These are phyloP conservation scores for Phialophora expanda DNA, from an alignment of 2,329 filamentous ascomycete species.

Conservation along the genomic window DNA sequence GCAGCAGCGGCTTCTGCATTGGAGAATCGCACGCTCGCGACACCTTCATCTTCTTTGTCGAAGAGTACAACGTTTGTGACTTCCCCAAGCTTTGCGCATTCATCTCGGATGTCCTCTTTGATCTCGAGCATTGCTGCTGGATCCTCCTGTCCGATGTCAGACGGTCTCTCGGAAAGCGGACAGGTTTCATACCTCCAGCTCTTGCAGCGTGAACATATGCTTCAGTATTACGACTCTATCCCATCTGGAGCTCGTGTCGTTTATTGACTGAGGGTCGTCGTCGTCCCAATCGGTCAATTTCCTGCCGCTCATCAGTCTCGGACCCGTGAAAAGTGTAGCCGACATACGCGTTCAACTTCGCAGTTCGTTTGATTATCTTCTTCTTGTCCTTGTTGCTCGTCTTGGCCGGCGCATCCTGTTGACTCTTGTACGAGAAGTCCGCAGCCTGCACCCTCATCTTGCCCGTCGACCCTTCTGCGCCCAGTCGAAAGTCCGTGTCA, in stretches of 20 bases:
- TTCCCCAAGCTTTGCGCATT: constrained; percentile 81
- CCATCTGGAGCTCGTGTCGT: constrained; percentile 63
- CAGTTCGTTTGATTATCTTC: constrained; percentile 88
- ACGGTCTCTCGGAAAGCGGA: background rate
- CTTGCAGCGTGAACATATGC: constrained; percentile 88
- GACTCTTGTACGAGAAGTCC: constrained; percentile 89
- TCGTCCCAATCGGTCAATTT: constrained; percentile 96
- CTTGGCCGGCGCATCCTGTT: constrained; percentile 66
- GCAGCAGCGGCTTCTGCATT: constrained; percentile 71
- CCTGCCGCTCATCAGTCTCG: constrained; percentile 53
- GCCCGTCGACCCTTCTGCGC: constrained; percentile 58
- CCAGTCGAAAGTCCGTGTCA: constrained; percentile 71
- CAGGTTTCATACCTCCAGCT: constrained; percentile 65
- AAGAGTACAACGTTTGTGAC: constrained; percentile 92
- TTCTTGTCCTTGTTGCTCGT: constrained; percentile 70
- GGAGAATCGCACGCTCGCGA: constrained; percentile 83
- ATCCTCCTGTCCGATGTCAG: constrained; percentile 64
- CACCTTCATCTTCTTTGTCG: constrained; percentile 81
- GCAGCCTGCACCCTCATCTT: constrained; percentile 82
- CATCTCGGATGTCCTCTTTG: constrained; percentile 90
- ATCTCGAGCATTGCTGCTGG: constrained; percentile 83
- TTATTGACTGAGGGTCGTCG: constrained; percentile 70
- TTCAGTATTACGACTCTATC: constrained; percentile 86
- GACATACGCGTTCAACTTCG: constrained; percentile 73
- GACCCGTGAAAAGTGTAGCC: constrained; percentile 33